These are phyloP conservation scores for Sugiyamaella paludigena DNA, from an alignment of 1,139 yeast species.

Conservation along the genomic window DNA sequence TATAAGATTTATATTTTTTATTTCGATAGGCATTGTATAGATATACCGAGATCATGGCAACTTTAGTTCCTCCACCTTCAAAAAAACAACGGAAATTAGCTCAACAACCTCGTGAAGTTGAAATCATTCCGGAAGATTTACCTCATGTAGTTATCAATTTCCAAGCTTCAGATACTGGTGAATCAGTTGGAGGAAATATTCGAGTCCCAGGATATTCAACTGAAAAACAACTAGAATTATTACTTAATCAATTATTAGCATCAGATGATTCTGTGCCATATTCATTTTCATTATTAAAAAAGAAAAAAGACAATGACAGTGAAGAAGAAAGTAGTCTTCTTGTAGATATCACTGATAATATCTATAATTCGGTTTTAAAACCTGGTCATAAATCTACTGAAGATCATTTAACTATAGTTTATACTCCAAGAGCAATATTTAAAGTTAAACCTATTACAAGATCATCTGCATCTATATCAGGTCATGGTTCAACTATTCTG, in stretches of 20 bases:
- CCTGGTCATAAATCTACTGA: conserved; percentile 90
- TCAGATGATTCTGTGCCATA: conserved; percentile 76
- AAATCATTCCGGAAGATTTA: conserved; percentile 68
- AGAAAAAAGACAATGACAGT: conserved; percentile 42
- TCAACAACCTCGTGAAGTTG: conserved; percentile 75
- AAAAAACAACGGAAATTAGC: conserved; percentile 84
- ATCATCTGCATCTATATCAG: conserved; percentile 88
- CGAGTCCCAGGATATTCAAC: conserved; percentile 90
- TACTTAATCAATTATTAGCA: conserved; percentile 56
- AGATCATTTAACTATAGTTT: conserved; percentile 85
- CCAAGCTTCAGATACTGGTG: conserved; percentile 95
- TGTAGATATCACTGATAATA: conserved; percentile 72
- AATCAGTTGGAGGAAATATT: conserved; percentile 74
- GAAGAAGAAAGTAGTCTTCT: conserved; percentile 34
- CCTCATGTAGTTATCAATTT: conserved; percentile 87
- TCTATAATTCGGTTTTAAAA: conserved; percentile 75
- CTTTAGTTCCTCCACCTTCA: conserved; percentile 89
- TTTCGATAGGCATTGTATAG: too few species aligned
- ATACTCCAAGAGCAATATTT: conserved; percentile 93
- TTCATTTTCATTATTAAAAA: conserved; percentile 65
- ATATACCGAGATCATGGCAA: conserved; percentile 82
- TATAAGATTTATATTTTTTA: too few species aligned
- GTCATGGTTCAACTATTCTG: conserved; percentile 90
- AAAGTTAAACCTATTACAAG: conserved; percentile 90
- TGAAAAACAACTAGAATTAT: conserved; percentile 83